phyloP scores from a whole-genome alignment of 2,329 filamentous ascomycete species.

The Emericellopsis cladophorae region DNA sequence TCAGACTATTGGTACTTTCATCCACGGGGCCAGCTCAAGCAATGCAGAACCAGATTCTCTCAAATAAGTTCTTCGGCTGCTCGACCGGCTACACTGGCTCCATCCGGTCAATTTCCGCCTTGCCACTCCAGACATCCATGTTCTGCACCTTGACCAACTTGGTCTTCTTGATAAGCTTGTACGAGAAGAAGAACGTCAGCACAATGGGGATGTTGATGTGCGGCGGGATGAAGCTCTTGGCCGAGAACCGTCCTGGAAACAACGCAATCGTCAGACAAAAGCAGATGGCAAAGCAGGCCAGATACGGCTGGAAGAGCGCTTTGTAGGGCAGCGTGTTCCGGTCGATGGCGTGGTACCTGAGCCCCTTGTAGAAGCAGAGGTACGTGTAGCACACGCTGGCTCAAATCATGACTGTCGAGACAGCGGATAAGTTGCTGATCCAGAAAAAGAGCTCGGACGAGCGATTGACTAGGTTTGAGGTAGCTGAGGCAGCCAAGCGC shows the following conservation, averaged over 20 bases:
- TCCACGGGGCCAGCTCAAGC: slow-evolving; percentile 9
- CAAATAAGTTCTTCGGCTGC: slow-evolving; percentile 21
- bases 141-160: slow-evolving; percentile 25
- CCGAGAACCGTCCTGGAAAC: slow-evolving; percentile 35
- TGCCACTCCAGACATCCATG: slow-evolving; percentile 28
- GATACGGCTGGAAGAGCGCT: slow-evolving; percentile 53
- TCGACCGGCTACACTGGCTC: slow-evolving; percentile 22
- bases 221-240: slow-evolving; percentile 46
- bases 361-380: slow-evolving; percentile 55
- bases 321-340: slow-evolving; percentile 53
- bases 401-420: slow-evolving; percentile 59
- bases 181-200: slow-evolving; percentile 43
- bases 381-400: slow-evolving; percentile 56
- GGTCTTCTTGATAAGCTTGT: slow-evolving; percentile 54
- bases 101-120: slow-evolving; percentile 22
- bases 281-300: slow-evolving; percentile 48
- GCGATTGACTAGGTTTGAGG: slow-evolving; percentile 43
- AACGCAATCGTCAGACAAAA: slow-evolving; percentile 55
- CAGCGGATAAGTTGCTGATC: slow-evolving; percentile 50
- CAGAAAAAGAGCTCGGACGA: slow-evolving; percentile 49
- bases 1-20: not conserved
- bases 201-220: slow-evolving; percentile 63
- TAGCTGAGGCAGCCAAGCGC: slow-evolving; percentile 55
- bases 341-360: slow-evolving; percentile 50
- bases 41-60: slow-evolving; percentile 27